Percentiles rank a stretch among this genome's conserved stretches.
phyloP scores from a whole-genome alignment of 352 stramenopile genomes.

The Phytophthora boehmeriae region DNA sequence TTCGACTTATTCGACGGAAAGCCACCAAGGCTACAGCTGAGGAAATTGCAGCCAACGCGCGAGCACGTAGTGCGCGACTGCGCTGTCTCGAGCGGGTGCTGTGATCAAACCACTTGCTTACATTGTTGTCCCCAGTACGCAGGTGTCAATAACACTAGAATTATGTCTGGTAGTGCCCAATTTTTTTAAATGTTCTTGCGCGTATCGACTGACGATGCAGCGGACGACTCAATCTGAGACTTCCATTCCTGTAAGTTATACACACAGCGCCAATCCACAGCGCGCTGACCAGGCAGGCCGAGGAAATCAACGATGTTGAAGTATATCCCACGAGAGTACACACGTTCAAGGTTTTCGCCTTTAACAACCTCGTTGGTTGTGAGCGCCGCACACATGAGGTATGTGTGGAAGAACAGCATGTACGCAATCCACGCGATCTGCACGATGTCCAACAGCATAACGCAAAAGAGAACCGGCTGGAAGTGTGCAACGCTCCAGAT shows the following conservation, averaged over 20 bases:
- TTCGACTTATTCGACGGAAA: constrained; percentile 68
- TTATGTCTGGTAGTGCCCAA: background rate
- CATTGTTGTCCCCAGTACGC: no score
- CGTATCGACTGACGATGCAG: constrained; percentile 6
- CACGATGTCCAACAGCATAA: constrained; percentile 53
- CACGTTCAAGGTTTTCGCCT: constrained; percentile 53
- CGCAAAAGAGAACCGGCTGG: constrained; percentile 61
- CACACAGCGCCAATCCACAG: constrained; percentile 63
- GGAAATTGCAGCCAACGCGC: constrained; percentile 68
- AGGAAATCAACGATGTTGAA: constrained; percentile 73
- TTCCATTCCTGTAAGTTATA: constrained; percentile 65
- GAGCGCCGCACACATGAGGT: constrained; percentile 58
- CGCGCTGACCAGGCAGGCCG: constrained; percentile 30
- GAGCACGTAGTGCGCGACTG: constrained; percentile 71
- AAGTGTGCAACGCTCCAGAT: constrained; percentile 66
- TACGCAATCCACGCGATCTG: constrained; percentile 80
- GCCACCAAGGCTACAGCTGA: constrained; percentile 68
- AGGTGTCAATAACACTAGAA: background rate
- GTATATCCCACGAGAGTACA: constrained; percentile 64
- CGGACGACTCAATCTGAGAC: constrained; percentile 17
- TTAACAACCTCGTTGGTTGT: constrained; percentile 88
- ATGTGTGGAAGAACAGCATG: constrained; percentile 70
- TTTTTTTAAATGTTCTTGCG: constrained; percentile 36
- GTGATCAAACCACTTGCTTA: constrained; percentile 18
- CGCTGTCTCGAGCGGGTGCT: constrained; percentile 70